Evolutionary conservation across 768 basidiomycete species (phyloP), one percentile per base, ranked within the genome.

Genomic region (Russula sp.): DNA sequence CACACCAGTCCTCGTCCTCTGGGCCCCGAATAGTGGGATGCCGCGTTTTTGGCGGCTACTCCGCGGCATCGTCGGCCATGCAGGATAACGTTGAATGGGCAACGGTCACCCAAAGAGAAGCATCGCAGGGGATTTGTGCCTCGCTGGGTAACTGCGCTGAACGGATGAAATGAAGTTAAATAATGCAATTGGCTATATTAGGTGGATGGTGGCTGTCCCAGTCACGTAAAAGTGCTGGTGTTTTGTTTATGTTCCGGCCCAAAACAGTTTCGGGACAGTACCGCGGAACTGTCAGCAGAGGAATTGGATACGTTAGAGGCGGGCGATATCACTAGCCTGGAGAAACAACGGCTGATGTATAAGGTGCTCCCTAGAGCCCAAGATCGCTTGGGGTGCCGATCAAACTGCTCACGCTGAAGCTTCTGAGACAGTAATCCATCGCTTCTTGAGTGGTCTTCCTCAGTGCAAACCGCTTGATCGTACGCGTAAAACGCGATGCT

Each of bases 401-500:
- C 13, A 11, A 49, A 30, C 11, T 42, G 16, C 14, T 48, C 5
- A n/a, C 8, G 40, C 28, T 30, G 59, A 57, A 24, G 59, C n/a
- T 65, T 50, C 55, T 26, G 11, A 90, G 74, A 64, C 76, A 79
- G 79, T 84, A 86, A 55, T 92, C 87, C 70, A 95, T 79, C 16
- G 80, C 86, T 40, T 71, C 71, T 75, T 96, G 92, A 8, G 86
- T 77, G 30, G 87, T 76, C 14, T 71, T 71, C 72, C 93, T 91
- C 51, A 92, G 70, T 18, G 71, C 75, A 14, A n/a, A 74, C 67
- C 1, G 85, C 88, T 30, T 76, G 73, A 7, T 76, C 72, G 36
- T 80, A 76, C n/a, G 88, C 79, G 5, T 81, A 74, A 73, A 89
- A 98, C 9, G 85, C 79, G 58, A 92, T 78, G 0, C 84, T 79